Evolutionary conservation across 1,284 basidiomycete genomes (phyloP), one percentile per base, ranked within the genome.

Genomic region (Malassezia restricta): DNA sequence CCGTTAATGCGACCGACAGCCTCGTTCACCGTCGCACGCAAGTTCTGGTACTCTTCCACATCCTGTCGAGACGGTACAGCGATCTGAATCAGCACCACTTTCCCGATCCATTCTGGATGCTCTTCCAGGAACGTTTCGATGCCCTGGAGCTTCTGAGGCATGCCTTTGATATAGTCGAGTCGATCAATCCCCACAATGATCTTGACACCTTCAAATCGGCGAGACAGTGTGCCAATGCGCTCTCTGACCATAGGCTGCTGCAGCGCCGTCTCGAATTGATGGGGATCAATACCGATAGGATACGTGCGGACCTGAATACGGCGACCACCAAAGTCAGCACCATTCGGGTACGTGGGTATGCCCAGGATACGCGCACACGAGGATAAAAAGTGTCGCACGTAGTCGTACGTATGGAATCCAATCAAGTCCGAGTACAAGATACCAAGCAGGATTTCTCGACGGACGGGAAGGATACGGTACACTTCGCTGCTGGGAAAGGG

Each of bases 101-200:
- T 98, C 63, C 94, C 94, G 58, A 98, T 89, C 91, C 91, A 98
- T 74, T 98, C 92, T 0, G 94, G 94, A 74, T 98, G 91, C 62
- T 96, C 90, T 15, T 85, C 83, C 38, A 98, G 79, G 80, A 98
- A 98, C 38, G 92, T 82, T 74, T 98, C 94, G 51, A 98, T 80
- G 0, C 88, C 92, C 73, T 96, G 90, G 49, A 98, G 77, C 75
- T 98, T 98, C 74, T 98, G 92, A 2, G 92, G 92, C 28, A 98
- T 89, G 69, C 92, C 92, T 79, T 98, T 98, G 83, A 98, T 98
- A 76, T 98, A 98, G 74, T 98, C 94, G 47, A 98, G 79, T 40
- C 92, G 83, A 74, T 98, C 94, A 37, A 98, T 92, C 52, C 92
- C 94, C 56, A 98, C 89, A 71, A 98, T 95, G 71, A 98, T 84